Base-by-base conservation (phyloP, 805 yeast species). In the Saccharomycopsis microspora region DNA sequence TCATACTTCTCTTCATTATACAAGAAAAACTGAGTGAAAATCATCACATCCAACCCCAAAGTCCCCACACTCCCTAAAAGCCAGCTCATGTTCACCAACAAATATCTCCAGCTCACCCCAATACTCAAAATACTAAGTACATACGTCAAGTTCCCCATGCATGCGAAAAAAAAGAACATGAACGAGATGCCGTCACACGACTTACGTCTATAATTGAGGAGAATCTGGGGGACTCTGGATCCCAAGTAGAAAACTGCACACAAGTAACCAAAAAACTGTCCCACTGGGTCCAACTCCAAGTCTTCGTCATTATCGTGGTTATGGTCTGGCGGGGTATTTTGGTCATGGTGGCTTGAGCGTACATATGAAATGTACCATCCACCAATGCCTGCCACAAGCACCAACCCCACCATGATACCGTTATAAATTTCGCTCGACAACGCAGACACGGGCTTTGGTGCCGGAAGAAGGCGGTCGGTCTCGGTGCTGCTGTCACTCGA, bases 151-250 rank as follows among this genome's bases (percentile, higher is more conserved):
- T 90, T 93, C 42, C 98, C 98, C 48, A 90, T 68, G 62, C 96
- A 88, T 27, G 98, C 97, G 71, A 93, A 90, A 28, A 93, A 67
- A 66, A 90, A 90, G 65, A 93, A 90, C 71, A 90, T 72, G 59
- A 93, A 86, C 7, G 96, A 86, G 43, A 90, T 85, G 29, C 97
- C 97, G 53, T 93, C 97, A 61, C 96, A 88, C 1, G 95, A 83
- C 65, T 88, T 89, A 59, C 97, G 75, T 61, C 81, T 72, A 60
- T 73, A 86, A 65, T 93, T 93, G 52, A 90, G 71, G 50, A 86
- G 62, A 46, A 93, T 86, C 66, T 93, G 98, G 1, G 98, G 98
- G 32, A 93, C 65, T 57, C 98, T 72, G 11, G 97, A 89, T 3
- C 96, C 95, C 51, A 90, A 65, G 58, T 85, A 85, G 39, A 85